phyloP scores from a whole-genome alignment of 139 green algal species.

The Chlorella vulgaris region DNA sequence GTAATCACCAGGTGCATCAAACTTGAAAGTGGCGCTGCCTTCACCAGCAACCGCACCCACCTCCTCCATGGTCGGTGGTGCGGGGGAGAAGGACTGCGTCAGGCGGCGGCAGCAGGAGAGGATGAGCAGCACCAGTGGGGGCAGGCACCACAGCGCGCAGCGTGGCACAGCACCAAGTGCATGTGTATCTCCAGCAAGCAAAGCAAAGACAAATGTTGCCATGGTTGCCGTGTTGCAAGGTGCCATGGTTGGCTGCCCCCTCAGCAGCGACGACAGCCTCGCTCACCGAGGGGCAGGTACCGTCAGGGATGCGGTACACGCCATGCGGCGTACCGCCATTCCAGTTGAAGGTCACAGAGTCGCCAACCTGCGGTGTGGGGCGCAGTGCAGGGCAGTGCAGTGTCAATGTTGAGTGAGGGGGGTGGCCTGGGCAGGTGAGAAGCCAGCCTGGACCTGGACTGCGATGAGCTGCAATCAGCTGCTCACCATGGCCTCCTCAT shows the following conservation, averaged over 20 bases:
- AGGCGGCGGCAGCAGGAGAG: background rate
- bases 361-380: background rate
- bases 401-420: no score
- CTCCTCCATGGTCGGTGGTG: background rate
- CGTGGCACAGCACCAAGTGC: background rate
- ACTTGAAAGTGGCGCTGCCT: background rate
- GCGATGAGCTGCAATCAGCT: background rate
- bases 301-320: background rate
- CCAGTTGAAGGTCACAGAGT: background rate
- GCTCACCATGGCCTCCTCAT: background rate
- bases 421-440: no score
- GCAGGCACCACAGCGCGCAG: background rate
- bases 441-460: background rate
- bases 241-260: no score
- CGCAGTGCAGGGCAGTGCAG: background rate
- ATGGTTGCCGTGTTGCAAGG: no score
- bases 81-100: background rate
- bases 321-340: background rate
- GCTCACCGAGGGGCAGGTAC: background rate
- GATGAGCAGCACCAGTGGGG: background rate
- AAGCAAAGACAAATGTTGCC: no score
- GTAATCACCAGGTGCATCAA: background rate
- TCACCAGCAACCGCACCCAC: background rate
- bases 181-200: background rate
- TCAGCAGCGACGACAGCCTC: background rate